Evolutionary conservation across 2,329 filamentous ascomycete species (phyloP).

Genomic region (Bipolaris bicolor): DNA sequence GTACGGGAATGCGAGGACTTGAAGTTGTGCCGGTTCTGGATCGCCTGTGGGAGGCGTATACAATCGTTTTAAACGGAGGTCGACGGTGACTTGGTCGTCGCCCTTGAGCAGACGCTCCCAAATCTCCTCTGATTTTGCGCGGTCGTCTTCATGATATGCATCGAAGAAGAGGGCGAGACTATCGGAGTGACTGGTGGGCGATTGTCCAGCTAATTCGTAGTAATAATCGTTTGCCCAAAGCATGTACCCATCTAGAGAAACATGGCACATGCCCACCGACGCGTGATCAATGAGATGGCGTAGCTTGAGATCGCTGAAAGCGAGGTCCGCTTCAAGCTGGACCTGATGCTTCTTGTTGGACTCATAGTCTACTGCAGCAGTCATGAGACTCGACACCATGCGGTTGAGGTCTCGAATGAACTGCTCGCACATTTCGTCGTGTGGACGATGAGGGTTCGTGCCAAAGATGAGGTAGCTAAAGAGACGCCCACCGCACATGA

Average conservation of each 20-base stretch:
- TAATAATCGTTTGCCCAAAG: conserved; percentile 47
- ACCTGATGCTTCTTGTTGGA: conserved; percentile 33
- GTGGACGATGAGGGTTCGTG: conserved; percentile 44
- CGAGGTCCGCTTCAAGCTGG: conserved; percentile 43
- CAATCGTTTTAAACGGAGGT: conserved; percentile 39
- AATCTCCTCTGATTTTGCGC: conserved; percentile 28
- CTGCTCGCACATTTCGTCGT: conserved; percentile 40
- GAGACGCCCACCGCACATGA: conserved; percentile 28
- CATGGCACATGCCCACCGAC: conserved; percentile 44
- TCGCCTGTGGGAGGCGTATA: conserved; percentile 42
- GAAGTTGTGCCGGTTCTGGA: conserved; percentile 39
- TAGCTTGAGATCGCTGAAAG: conserved; percentile 43
- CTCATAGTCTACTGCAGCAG: conserved; percentile 30
- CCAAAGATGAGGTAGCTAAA: conserved; percentile 44
- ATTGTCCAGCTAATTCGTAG: conserved; percentile 36
- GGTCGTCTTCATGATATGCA: conserved; percentile 38
- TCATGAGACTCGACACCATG: conserved; percentile 41
- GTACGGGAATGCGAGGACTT: conserved; percentile 45
- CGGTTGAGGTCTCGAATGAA: conserved; percentile 42
- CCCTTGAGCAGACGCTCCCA: conserved; percentile 36
- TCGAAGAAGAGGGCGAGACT: conserved; percentile 37
- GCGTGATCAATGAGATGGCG: conserved; percentile 46
- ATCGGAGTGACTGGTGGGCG: conserved; percentile 22
- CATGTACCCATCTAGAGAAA: conserved; percentile 38
- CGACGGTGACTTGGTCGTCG: conserved; percentile 33